These are phyloP conservation scores for Globisporangium perplexum DNA, from an alignment of 352 stramenopile genomes.

Conservation along the genomic window DNA sequence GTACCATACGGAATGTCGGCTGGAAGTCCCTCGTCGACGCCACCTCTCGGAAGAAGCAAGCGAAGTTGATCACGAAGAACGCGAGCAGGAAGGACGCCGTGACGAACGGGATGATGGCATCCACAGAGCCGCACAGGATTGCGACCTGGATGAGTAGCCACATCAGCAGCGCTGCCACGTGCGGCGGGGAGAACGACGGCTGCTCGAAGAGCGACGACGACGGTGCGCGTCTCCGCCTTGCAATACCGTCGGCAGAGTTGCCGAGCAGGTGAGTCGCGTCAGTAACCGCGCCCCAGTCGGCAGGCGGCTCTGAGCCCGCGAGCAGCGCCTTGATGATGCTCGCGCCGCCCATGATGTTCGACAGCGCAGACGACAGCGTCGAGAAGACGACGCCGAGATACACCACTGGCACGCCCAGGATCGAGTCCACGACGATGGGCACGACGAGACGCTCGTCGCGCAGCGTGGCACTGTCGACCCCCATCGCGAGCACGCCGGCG, in stretches of 20 bases:
- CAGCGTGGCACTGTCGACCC: conserved; percentile 25
- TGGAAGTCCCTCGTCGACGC: conserved; percentile 25
- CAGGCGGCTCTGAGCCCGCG: background rate
- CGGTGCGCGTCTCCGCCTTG: background rate
- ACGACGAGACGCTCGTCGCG: conserved; percentile 29
- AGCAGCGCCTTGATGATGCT: conserved; percentile 12
- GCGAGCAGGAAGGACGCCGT: conserved; percentile 38
- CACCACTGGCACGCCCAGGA: conserved; percentile 35
- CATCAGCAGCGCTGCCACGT: conserved; percentile 6
- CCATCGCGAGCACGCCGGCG: conserved; percentile 22
- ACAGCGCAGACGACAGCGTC: conserved; percentile 40
- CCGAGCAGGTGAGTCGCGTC: conserved; percentile 1
- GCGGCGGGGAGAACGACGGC: background rate
- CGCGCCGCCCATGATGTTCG: conserved; percentile 33
- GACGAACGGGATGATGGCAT: conserved; percentile 34
- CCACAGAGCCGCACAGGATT: conserved; percentile 33
- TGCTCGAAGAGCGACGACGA: background rate
- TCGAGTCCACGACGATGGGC: conserved; percentile 35
- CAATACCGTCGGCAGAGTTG: background rate
- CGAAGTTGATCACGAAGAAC: conserved; percentile 47
- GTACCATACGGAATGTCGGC: conserved; percentile 41
- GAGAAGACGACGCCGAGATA: conserved; percentile 35
- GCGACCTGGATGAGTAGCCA: conserved; percentile 28
- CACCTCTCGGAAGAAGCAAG: conserved; percentile 50
- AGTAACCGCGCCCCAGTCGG: background rate